Conservation (phyloP, 768 basidiomycete species). For the Lyophyllum shimeji region DNA sequence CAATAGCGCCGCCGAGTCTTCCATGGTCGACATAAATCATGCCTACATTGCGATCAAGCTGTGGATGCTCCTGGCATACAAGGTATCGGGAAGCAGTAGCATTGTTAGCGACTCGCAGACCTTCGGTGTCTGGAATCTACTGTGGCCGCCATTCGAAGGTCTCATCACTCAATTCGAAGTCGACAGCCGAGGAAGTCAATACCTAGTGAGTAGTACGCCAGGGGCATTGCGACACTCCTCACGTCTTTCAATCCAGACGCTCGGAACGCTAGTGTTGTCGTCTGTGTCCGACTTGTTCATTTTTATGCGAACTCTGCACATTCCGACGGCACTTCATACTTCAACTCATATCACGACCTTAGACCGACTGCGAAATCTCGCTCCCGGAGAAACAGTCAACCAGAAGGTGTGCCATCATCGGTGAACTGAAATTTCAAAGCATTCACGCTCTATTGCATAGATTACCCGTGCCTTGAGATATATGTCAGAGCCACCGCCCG, state of each 20-base stretch:
- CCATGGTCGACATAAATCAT: slow-evolving; percentile 62
- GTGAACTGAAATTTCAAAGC: neutral
- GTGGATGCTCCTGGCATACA: slow-evolving; percentile 63
- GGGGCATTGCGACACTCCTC: neutral
- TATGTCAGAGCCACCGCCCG: slow-evolving; percentile 51
- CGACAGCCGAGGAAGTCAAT: slow-evolving; percentile 42
- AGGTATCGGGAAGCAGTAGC: slow-evolving; percentile 25
- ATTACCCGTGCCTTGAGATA: slow-evolving; percentile 52
- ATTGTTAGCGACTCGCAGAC: slow-evolving; percentile 29
- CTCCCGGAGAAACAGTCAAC: slow-evolving; percentile 45
- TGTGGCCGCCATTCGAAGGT: slow-evolving; percentile 71
- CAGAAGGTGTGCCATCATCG: slow-evolving; percentile 42
- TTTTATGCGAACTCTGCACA: slow-evolving; percentile 57
- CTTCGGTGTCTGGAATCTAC: slow-evolving; percentile 66
- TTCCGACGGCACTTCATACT: slow-evolving; percentile 52
- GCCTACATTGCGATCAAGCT: slow-evolving; percentile 69
- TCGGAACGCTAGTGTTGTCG: slow-evolving; percentile 53
- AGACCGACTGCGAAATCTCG: slow-evolving; percentile 46
- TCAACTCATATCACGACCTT: slow-evolving; percentile 50
- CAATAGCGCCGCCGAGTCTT: slow-evolving; percentile 36
- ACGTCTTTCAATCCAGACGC: slow-evolving; percentile 37
- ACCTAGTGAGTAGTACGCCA: slow-evolving; percentile 31
- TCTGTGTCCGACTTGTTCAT: slow-evolving; percentile 66
- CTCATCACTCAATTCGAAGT: slow-evolving; percentile 49
- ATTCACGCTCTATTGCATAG: slow-evolving; percentile 30